Conservation (phyloP, 495 filamentous ascomycete species). For the Penicillium cosmopolitanum region DNA sequence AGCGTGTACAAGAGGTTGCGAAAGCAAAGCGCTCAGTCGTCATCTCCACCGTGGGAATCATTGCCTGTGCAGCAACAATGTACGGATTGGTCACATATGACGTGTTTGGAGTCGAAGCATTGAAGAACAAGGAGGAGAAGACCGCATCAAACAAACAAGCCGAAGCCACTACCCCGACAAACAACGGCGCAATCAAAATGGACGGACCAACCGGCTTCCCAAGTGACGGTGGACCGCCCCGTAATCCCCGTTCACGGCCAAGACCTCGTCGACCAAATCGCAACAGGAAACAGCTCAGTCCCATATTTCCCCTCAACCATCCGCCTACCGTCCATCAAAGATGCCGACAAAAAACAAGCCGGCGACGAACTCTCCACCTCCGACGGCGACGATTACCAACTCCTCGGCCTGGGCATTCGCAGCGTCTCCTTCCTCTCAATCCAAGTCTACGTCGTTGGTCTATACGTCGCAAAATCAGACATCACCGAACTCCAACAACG, state of each 20-base stretch:
- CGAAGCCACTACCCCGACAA: slow-evolving; percentile 6
- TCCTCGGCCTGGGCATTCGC: slow-evolving; percentile 84
- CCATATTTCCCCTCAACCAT: slow-evolving; percentile 81
- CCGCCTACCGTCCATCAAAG: slow-evolving; percentile 53
- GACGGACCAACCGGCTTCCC: slow-evolving; percentile 47
- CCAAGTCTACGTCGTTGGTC: slow-evolving; percentile 90
- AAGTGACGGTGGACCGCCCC: slow-evolving; percentile 34
- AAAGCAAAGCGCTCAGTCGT: slow-evolving; percentile 35
- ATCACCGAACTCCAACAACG: slow-evolving; percentile 61
- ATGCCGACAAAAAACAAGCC: slow-evolving; percentile 41
- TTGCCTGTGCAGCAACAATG: slow-evolving; percentile 39
- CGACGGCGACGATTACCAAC: slow-evolving; percentile 71
- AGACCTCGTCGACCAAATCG: slow-evolving; percentile 66
- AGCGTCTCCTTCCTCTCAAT: slow-evolving; percentile 90
- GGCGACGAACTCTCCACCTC: slow-evolving; percentile 37
- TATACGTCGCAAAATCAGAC: slow-evolving; percentile 83
- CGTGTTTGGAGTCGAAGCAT: slow-evolving; percentile 39
- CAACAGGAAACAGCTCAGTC: slow-evolving; percentile 81
- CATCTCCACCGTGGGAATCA: slow-evolving; percentile 42
- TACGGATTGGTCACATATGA: slow-evolving; percentile 46
- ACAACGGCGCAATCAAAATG: slow-evolving; percentile 34
- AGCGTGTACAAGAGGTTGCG: slow-evolving; percentile 28
- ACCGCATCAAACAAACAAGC: slow-evolving; percentile 3
- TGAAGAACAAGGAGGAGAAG: slow-evolving; percentile 13
- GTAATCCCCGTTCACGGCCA: slow-evolving; percentile 53